These are phyloP conservation scores for Geranomyces variabilis DNA, from an alignment of 192 early-diverging fungal genomes.

Conservation along the genomic window DNA sequence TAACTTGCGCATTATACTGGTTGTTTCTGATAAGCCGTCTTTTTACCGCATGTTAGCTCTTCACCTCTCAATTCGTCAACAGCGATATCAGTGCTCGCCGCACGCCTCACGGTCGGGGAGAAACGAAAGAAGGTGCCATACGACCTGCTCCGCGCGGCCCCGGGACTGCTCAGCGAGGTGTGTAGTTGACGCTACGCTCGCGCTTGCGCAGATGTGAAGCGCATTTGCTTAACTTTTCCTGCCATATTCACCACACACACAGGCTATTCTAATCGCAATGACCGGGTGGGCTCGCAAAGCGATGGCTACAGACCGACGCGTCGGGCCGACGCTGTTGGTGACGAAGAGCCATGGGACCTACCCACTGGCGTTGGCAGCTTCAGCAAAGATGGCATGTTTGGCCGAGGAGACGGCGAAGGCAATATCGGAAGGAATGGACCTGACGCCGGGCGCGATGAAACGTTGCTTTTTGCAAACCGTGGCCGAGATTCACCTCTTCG, in stretches of 20 bases:
- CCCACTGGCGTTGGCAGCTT: constrained; percentile 35
- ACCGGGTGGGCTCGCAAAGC: constrained; percentile 13
- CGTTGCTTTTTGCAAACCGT: constrained; percentile 16
- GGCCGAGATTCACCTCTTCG: constrained; percentile 31
- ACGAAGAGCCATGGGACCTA: constrained; percentile 41
- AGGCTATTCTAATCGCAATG: constrained; percentile 26
- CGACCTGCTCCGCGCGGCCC: constrained; percentile 35
- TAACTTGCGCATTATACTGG: no score
- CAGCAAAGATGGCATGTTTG: constrained; percentile 34
- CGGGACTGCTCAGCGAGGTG: constrained; percentile 21
- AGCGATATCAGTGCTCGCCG: constrained; percentile 38
- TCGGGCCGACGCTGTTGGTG: constrained; percentile 1
- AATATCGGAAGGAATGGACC: background rate
- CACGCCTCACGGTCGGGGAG: constrained; percentile 25
- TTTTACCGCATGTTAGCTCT: constrained; percentile 25
- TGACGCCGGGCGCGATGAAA: background rate
- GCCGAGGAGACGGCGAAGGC: constrained; percentile 13
- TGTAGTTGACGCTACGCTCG: no score
- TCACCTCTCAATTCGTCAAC: constrained; percentile 43
- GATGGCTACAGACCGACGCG: constrained; percentile 6
- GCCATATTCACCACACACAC: no score
- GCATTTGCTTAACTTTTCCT: no score
- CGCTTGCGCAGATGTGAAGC: no score
- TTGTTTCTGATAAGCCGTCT: background rate
- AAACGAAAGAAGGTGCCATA: constrained; percentile 23